phyloP scores from a whole-genome alignment of 2,329 filamentous ascomycete genomes.

The Herpotrichia juniperi region DNA sequence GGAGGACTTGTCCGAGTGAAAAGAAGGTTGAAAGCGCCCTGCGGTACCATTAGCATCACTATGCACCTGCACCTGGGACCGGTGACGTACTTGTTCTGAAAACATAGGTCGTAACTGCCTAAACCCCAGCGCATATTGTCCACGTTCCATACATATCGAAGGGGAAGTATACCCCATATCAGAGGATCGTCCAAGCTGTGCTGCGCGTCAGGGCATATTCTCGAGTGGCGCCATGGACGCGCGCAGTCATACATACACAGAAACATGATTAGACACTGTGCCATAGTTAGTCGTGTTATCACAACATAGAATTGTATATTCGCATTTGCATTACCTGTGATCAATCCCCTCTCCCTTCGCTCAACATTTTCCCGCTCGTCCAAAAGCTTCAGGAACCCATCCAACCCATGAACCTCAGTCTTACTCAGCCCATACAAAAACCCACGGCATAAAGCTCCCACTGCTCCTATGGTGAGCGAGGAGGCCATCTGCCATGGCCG shows the following conservation, averaged over 20 bases:
- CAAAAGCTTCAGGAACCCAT: slow-evolving; percentile 75
- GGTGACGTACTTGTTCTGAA: slow-evolving; percentile 72
- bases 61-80: background rate
- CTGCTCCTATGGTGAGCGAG: slow-evolving; percentile 74
- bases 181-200: slow-evolving; percentile 88
- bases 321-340: slow-evolving; percentile 70
- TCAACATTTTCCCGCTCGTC: slow-evolving; percentile 73
- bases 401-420: slow-evolving; percentile 77
- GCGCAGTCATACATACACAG: slow-evolving; percentile 70
- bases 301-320: background rate
- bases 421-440: slow-evolving; percentile 79
- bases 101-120: slow-evolving; percentile 95
- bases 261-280: slow-evolving; percentile 84
- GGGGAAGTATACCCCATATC: slow-evolving; percentile 87
- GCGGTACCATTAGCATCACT: slow-evolving; percentile 18
- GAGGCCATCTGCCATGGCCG: slow-evolving; percentile 76
- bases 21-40: slow-evolving; percentile 81
- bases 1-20: slow-evolving; percentile 84
- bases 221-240: background rate
- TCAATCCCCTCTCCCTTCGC: slow-evolving; percentile 73
- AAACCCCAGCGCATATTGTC: slow-evolving; percentile 85
- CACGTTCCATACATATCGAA: slow-evolving; percentile 73
- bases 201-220: slow-evolving; percentile 13
- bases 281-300: background rate
- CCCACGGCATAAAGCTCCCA: slow-evolving; percentile 71